Evolutionary conservation across 1,139 yeast species (phyloP), one percentile per base, ranked within the genome.

Genomic region (Wickerhamiella pararugosa): DNA sequence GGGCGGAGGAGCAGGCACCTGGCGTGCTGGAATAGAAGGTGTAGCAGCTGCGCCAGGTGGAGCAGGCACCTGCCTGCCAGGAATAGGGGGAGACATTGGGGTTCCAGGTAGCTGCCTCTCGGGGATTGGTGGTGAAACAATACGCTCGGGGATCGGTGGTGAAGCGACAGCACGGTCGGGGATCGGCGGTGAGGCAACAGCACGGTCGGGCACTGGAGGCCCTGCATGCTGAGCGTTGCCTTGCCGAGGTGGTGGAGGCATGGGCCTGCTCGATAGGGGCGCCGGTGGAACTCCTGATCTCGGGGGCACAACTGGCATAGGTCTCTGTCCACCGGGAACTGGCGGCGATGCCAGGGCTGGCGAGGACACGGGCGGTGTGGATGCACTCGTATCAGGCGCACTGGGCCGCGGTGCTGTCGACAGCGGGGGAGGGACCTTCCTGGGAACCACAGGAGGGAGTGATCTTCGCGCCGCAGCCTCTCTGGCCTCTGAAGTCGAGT

Each of bases 31-130:
- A 21, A 48, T 47, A 7, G 37, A 31, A 2, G 37, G 34, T 4
- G 34, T 10, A 6, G 37, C 27, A 4, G 55, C 51, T 38, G 55
- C 53, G n/a, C 49, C 46, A 5, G 51, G 49, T 11, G 52, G 45
- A 29, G 41, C 36, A 25, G 39, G 25, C 21, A 25, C 39, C 7
- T 58, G 54, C 8, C 57, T 55, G 26, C 59, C 54, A 10, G 57
- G 56, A 25, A 58, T 53, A 5, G 56, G 55, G n/a, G 60, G 52
- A 6, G 58, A 58, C 5, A 58, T 56, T 6, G 53, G 11, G 45
- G 50, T 9, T 10, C 41, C 36, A 27, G 37, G 27, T 39, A 15
- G 21, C 21, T 15, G 21, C 21, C 21, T 29, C 31, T 8, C n/a
- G 31, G 31, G 31, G n/a, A 29, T 4, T 4, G 31, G 2, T 8